Percentiles rank a stretch among this genome's conserved stretches.
Conservation (phyloP, 2,329 filamentous ascomycete species). For the Colletotrichum eleusines region DNA sequence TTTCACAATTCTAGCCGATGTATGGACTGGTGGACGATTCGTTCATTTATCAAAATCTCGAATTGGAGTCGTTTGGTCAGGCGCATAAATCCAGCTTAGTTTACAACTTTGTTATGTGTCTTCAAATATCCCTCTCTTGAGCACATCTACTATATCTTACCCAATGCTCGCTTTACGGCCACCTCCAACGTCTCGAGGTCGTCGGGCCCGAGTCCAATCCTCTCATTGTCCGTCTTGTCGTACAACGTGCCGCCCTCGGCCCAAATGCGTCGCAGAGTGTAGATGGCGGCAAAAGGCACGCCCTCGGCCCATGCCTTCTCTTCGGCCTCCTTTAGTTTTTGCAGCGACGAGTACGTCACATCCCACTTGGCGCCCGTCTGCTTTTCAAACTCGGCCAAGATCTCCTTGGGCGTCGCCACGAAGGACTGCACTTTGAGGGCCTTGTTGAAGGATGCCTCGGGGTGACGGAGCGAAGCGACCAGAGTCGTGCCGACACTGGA, state of each 20-base stretch:
- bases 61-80: too few relatives aligned
- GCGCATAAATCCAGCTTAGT: background rate
- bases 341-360: slow-evolving; percentile 64
- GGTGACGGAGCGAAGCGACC: slow-evolving; percentile 70
- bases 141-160: background rate
- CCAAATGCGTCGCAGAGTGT: slow-evolving; percentile 79
- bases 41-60: background rate
- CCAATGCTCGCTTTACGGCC: slow-evolving; percentile 41
- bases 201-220: slow-evolving; percentile 63
- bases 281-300: slow-evolving; percentile 63
- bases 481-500: slow-evolving; percentile 74
- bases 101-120: background rate
- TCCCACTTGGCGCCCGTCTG: slow-evolving; percentile 72
- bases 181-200: slow-evolving; percentile 64
- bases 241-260: slow-evolving; percentile 79
- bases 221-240: slow-evolving; percentile 73
- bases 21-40: too few relatives aligned
- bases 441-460: slow-evolving; percentile 64
- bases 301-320: slow-evolving; percentile 67
- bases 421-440: slow-evolving; percentile 79
- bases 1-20: background rate
- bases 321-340: slow-evolving; percentile 68
- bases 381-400: slow-evolving; percentile 75
- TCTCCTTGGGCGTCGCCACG: slow-evolving; percentile 71
- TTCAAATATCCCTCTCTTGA: background rate